Evolutionary conservation across 495 filamentous ascomycete species (phyloP).

Genomic region (Hypoxylon subgilvum): DNA sequence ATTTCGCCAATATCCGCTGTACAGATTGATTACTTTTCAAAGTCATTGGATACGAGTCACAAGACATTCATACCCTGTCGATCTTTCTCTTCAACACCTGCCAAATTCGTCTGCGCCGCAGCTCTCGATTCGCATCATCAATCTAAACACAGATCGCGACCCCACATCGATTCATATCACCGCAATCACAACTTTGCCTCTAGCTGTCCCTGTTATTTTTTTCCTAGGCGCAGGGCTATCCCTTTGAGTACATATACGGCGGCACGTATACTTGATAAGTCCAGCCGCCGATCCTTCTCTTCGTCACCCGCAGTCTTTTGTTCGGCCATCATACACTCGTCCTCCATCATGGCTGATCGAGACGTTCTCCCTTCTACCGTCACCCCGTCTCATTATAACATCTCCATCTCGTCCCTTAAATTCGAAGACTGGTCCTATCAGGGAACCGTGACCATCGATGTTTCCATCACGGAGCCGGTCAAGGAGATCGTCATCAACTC

Average conservation of each 20-base stretch:
- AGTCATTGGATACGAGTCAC: slow-evolving; percentile 23
- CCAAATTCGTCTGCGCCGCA: slow-evolving; percentile 29
- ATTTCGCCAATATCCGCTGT: slow-evolving; percentile 2
- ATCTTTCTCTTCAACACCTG: slow-evolving; percentile 35
- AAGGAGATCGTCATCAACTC: slow-evolving; percentile 79
- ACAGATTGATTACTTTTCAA: slow-evolving; percentile 23
- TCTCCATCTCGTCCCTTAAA: slow-evolving; percentile 82
- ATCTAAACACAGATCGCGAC: slow-evolving; percentile 25
- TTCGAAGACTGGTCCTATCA: slow-evolving; percentile 79
- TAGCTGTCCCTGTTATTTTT: not conserved
- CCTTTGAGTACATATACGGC: slow-evolving; percentile 12
- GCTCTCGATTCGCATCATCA: slow-evolving; percentile 27
- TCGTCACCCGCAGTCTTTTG: slow-evolving; percentile 34
- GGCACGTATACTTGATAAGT: not conserved
- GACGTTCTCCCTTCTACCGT: slow-evolving; percentile 66
- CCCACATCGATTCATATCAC: slow-evolving; percentile 24
- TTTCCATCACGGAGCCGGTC: slow-evolving; percentile 65
- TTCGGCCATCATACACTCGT: slow-evolving; percentile 42
- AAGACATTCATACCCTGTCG: slow-evolving; percentile 18
- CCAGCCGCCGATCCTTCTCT: slow-evolving; percentile 32
- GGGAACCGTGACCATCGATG: slow-evolving; percentile 70
- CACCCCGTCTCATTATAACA: slow-evolving; percentile 83
- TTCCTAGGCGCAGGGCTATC: slow-evolving; percentile 10
- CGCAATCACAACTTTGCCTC: slow-evolving; percentile 1
- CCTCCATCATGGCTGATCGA: slow-evolving; percentile 58